Evolutionary conservation across 306 rosid genomes (phyloP), one percentile per base, ranked within the genome.

Genomic region (Purshia tridentata): DNA sequence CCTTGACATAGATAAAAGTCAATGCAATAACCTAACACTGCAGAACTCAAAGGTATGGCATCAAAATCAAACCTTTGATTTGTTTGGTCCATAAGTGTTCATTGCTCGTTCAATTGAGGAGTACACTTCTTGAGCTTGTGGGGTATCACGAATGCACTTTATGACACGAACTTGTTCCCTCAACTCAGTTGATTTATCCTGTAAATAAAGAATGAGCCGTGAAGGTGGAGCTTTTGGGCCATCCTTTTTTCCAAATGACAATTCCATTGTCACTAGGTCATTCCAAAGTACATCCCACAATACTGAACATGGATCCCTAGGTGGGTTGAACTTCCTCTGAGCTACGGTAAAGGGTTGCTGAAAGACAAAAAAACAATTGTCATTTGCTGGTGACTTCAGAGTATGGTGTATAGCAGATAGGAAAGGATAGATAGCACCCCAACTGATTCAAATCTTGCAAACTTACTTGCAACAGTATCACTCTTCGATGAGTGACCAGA

Each of bases 261-360:
- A 71, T 78, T 89, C 96, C 97, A 94, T 94, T 2, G 86, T 79
- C 67, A 74, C 84, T 20, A 91, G 91, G 82, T 88, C 86, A 77
- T 89, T 88, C 96, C 95, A 94, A 74, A 84, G 80, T 67, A 91
- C 91, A 78, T 94, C 99, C 99, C 99, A 94, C 72, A 85, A 52
- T 63, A 94, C 79, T 6, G 99, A 91, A 84, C 99, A 94, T 10
- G 99, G 89, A 87, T 94, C 99, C 86, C 81, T 91, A n/a, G 88
- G 96, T 0, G 96, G 93, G 91, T 86, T 89, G 91, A 94, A 94
- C 85, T 87, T 94, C 84, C 94, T 91, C 86, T 91, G 97, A 72
- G 65, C 93, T 81, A 94, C 86, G 56, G 88, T 86, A 72, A 91
- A 88, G 50, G 99, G 97, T 94, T 91, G 97, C 99, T 94, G 91